These are phyloP conservation scores for Hypsizygus ulmarius DNA, from an alignment of 1,284 basidiomycete genomes.

Conservation along the genomic window DNA sequence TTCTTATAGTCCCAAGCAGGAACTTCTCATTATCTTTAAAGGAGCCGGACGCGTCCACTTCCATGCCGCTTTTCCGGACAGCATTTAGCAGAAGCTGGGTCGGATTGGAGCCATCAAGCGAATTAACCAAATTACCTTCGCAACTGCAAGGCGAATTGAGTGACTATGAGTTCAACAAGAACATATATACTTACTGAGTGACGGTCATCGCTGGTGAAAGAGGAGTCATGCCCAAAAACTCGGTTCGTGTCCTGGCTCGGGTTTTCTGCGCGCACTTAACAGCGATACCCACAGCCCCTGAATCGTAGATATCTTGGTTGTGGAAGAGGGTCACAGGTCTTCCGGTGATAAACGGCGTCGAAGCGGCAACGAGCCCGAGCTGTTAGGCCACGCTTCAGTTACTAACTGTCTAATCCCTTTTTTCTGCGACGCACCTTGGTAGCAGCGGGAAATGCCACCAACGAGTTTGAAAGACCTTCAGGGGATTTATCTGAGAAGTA, in stretches of 20 bases:
- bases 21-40: slow-evolving; percentile 71
- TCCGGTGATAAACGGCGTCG: slow-evolving; percentile 86
- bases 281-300: slow-evolving; percentile 76
- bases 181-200: slow-evolving; percentile 43
- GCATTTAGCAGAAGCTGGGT: slow-evolving; percentile 65
- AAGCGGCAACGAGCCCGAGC: slow-evolving; percentile 72
- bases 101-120: slow-evolving; percentile 64
- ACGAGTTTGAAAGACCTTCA: slow-evolving; percentile 56
- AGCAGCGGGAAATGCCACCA: slow-evolving; percentile 46
- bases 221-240: slow-evolving; percentile 52
- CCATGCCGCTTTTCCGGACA: slow-evolving; percentile 43
- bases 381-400: slow-evolving; percentile 27
- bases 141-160: slow-evolving; percentile 40
- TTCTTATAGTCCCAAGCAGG: slow-evolving; percentile 51
- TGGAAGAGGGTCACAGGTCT: slow-evolving; percentile 75
- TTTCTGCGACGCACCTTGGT: slow-evolving; percentile 44
- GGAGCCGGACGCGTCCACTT: slow-evolving; percentile 23
- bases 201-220: slow-evolving; percentile 56
- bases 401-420: neutral
- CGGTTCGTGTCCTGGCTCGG: slow-evolving; percentile 30
- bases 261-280: slow-evolving; percentile 29
- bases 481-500: slow-evolving; percentile 63
- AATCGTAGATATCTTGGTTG: slow-evolving; percentile 52
- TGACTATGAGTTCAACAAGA: neutral
- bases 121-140: slow-evolving; percentile 78